A percentile compares a stretch with the other conserved stretches of the same genome.
Conservation (phyloP, 306 rosid genomes). For the Quercus suber region DNA sequence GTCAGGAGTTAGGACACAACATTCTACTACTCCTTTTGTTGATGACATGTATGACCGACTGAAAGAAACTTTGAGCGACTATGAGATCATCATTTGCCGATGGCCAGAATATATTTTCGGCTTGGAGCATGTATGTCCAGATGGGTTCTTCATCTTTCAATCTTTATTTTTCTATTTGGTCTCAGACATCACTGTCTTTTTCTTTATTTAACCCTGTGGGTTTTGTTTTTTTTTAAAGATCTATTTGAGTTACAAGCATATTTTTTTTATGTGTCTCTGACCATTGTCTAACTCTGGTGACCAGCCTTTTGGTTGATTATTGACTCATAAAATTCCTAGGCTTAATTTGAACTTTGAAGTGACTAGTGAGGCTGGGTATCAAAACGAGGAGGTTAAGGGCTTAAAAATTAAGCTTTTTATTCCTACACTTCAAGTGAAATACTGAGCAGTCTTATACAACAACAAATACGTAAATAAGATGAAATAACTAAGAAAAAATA, state of each 20-base stretch:
- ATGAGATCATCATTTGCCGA: conserved; percentile 87
- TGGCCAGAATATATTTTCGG: conserved; percentile 93
- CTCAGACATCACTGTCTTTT: background rate
- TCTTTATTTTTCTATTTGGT: conserved; percentile 9
- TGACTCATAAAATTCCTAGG: background rate
- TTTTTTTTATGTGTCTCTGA: background rate
- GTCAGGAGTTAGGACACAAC: conserved; percentile 94
- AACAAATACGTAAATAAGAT: background rate
- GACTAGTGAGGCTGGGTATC: background rate
- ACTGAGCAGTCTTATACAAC: background rate
- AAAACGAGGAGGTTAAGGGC: background rate
- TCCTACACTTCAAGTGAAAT: background rate
- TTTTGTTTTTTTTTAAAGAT: background rate
- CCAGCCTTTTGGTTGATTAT: background rate
- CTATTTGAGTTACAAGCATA: background rate
- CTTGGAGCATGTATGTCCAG: conserved; percentile 72
- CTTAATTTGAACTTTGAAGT: background rate
- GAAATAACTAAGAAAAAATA: background rate
- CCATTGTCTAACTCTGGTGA: background rate
- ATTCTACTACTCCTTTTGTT: conserved; percentile 94
- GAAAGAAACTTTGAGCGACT: conserved; percentile 80
- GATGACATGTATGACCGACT: conserved; percentile 95
- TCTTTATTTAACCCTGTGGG: background rate
- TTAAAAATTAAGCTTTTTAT: background rate
- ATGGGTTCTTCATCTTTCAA: background rate